phyloP scores from a whole-genome alignment of 2,329 filamentous ascomycete species.

The Colletotrichum liaoningense region DNA sequence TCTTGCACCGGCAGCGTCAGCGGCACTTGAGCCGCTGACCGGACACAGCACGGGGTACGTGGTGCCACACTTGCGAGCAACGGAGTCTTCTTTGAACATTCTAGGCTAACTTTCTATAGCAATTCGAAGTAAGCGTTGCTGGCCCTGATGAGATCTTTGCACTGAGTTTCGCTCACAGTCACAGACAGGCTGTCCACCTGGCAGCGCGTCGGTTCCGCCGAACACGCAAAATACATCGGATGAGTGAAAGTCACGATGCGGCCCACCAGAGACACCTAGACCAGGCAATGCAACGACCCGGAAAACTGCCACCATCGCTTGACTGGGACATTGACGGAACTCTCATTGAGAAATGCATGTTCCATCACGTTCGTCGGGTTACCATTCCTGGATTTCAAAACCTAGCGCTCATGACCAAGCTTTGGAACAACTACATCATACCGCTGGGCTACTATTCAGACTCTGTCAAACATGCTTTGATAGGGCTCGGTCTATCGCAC shows the following conservation, averaged over 20 bases:
- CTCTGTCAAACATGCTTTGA: neutral
- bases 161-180: neutral
- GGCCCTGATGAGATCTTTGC: neutral
- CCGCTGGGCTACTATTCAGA: slow-evolving; percentile 11
- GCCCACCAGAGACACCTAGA: neutral
- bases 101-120: neutral
- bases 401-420: neutral
- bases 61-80: neutral
- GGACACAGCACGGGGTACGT: neutral
- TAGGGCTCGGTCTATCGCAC: slow-evolving; percentile 6
- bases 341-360: slow-evolving; percentile 9
- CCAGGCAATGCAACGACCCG: neutral
- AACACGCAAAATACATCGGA: neutral
- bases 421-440: slow-evolving; percentile 19
- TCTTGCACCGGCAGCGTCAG: neutral
- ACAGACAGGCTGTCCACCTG: neutral
- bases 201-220: neutral
- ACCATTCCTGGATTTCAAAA: slow-evolving; percentile 6
- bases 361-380: slow-evolving; percentile 10
- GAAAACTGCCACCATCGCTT: neutral
- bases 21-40: neutral
- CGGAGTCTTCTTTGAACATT: neutral
- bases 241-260: neutral
- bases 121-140: neutral
- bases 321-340: neutral